Base-by-base conservation (phyloP, 495 filamentous ascomycete species). In the Hypoxylon fuscum region DNA sequence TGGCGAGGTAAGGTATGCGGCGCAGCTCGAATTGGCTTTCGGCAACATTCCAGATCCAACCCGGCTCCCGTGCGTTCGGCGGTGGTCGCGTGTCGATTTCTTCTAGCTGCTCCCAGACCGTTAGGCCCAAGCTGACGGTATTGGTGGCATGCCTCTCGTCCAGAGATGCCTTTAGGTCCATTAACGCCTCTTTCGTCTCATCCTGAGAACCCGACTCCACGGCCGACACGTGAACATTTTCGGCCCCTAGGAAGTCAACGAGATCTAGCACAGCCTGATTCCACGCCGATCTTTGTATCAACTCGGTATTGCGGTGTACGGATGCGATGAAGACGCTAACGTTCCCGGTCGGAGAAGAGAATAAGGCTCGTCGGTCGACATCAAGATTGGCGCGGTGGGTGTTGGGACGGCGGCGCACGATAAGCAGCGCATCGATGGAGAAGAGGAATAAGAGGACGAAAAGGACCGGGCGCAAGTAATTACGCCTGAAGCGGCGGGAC, bases 201-300 rank as follows among this genome's bases (percentile, higher is more conserved):
- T 90, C 88, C 71, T 82, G 87, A 45, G 87, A 89, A 2, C 88
- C 88, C 22, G 83, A 87, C 59, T 90, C 88, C 56, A 83, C 80
- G n/a, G 89, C 77, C n/a, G 81, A 85, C 22, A 91, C 73, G 59
- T 84, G 88, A 5, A 90, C 76, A 58, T 90, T 90, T n/a, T 79
- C 77, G 0, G 82, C 67, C 0, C 88, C 88, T 6, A 88, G 70
- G 29, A 79, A 72, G 48, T 76, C 68, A 18, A 80, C 76, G 18
- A 90, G 74, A 4, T 40, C 80, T 0, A 87, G 20, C 5, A 91
- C 70, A 0, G 86, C 85, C 8, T 76, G 61, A 57, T 76, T 87
- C 88, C 87, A 90, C 63, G 85, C 77, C 8, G 71, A 76, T 9
- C 82, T 78, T 7, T 89, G 73, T 22, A 89, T 78, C 7, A 59